Evolutionary conservation across 2,329 filamentous ascomycete genomes (phyloP), one percentile per base, ranked within the genome.

Genomic region (Colletotrichum sp.): DNA sequence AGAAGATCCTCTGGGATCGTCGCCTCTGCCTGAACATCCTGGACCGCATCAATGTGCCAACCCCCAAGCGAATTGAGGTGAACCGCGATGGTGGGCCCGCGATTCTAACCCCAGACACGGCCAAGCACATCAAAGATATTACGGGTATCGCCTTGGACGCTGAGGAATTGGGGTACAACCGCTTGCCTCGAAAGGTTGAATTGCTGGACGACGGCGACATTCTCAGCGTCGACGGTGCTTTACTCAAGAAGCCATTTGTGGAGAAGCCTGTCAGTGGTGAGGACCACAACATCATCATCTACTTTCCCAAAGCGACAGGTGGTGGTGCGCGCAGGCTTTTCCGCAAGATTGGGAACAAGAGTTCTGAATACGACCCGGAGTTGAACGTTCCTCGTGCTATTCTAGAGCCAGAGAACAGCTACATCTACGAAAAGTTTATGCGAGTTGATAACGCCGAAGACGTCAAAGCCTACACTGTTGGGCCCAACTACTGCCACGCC

Each of bases 181-280:
- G 85, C 70, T 81, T 86, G 18, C 93, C 94, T 4, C 88, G 91
- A 69, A 93, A 92, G 77, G 94, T 99, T 7, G 94, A 97, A 81
- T 88, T 99, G 78, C 89, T 97, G n/a, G 96, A 99, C 77, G 93
- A 98, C 79, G 95, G 95, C 32, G 96, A 99, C 82, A 93, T 94
- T 6, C 89, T 99, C 71, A 92, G 94, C 57, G 96, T 99, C 12
- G 96, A 99, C 82, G 97, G 96, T 13, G 89, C 91, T 55, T 84
- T 93, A 6, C 90, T 99, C 61, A 93, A 91, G 80, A 99, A 99
- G 82, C 97, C 97, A 0, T 99, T 99, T 82, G 97, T 99, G 48
- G 97, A 99, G 83, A 99, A 99, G 84, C 97, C 97, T 0, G 96
- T 96, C n/a, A 98, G 95, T 82, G 97, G 97, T 39, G 97, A 99